Evolutionary conservation across 805 yeast species (phyloP), one percentile per base, ranked within the genome.

Genomic region (Metschnikowia orientalis): DNA sequence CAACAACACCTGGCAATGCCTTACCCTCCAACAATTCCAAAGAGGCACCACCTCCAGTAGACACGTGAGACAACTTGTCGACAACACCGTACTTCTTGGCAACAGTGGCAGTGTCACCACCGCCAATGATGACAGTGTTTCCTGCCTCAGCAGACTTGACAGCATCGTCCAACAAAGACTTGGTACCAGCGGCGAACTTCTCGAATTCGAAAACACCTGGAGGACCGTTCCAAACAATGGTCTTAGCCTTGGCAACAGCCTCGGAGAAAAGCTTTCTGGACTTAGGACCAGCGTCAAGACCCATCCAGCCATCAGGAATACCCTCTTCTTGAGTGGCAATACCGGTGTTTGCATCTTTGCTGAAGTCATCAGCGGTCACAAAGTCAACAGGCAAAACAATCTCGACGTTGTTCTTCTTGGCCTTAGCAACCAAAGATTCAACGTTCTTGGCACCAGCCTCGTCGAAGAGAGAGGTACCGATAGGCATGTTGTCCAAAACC

Each of bases 31-130:
- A 80, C 62, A 92, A 81, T 73, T 92, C 98, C 63, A 92, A 79
- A 45, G 97, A 90, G 51, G 98, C 98, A 77, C 98, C 98, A 73
- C 98, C 98, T 73, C 98, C 98, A 46, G 98, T 92, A 51, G 97
- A 90, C 51, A 92, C 96, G 69, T 92, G 98, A 34, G 97, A 87
- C 57, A 92, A 78, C 76, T 92, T 86, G 63, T 86, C 95, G 54
- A 86, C 89, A 49, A 81, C 96, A 63, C 96, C 96, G 71, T 72
- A 92, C 77, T 92, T 92, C 87, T 90, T 90, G 59, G 96, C 96
- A 51, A 89, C 92, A 50, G 98, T 92, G 53, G 98, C 98, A 56
- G 98, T 92, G 71, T 92, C 98, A 78, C 98, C 98, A 73, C 92
- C 92, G 71, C 98, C 98, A 57, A 92, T 85, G 69, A 90, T 95